Percentiles rank a stretch among this genome's conserved stretches.
phyloP scores from a whole-genome alignment of 2,329 filamentous ascomycete species.

The Pseudogymnoascus sp. region DNA sequence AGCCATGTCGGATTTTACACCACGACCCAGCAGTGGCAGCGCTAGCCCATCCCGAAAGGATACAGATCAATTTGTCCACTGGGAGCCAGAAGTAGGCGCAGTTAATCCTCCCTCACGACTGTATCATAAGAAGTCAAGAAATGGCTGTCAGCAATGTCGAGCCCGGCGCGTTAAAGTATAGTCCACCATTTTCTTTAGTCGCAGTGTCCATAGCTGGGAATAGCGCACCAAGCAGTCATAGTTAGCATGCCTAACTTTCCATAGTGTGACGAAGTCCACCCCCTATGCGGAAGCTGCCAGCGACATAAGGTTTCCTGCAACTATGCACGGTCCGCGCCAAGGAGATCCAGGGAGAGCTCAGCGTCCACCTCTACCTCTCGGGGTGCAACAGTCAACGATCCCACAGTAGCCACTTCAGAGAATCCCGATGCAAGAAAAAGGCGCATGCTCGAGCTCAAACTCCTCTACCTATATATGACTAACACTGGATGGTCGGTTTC shows the following conservation, averaged over 20 bases:
- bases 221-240: constrained; percentile 15
- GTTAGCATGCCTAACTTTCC: background rate
- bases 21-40: background rate
- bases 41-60: background rate
- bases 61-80: background rate
- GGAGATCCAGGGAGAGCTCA: background rate
- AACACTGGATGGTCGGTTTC: constrained; percentile 14
- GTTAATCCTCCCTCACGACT: constrained; percentile 16
- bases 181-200: constrained; percentile 23
- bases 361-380: background rate
- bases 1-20: background rate
- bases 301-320: constrained; percentile 17
- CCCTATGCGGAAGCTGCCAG: constrained; percentile 16
- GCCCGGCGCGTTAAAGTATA: constrained; percentile 27
- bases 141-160: constrained; percentile 27
- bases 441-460: constrained; percentile 18
- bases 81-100: background rate
- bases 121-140: constrained; percentile 28
- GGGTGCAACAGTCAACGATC: constrained; percentile 2
- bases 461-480: constrained; percentile 20
- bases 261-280: constrained; percentile 22
- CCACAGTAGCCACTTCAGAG: background rate
- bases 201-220: constrained; percentile 36
- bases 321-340: constrained; percentile 14
- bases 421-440: constrained; percentile 15